These are phyloP conservation scores for Rhodotorula sphaerocarpa DNA, from an alignment of 768 basidiomycete species.

Conservation along the genomic window DNA sequence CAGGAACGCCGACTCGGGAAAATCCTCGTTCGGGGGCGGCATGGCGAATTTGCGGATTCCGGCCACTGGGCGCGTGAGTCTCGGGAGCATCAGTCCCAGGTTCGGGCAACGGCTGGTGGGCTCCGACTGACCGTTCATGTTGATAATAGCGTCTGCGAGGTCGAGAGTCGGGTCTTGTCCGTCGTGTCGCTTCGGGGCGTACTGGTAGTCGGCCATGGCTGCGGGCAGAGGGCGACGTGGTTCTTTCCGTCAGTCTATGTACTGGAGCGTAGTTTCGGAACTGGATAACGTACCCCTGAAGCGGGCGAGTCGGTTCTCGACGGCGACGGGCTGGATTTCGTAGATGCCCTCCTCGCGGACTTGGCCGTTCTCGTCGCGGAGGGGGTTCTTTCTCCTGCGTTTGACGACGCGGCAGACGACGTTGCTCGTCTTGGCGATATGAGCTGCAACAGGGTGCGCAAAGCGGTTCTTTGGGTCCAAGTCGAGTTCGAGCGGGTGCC, in stretches of 20 bases:
- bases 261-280: slow-evolving; percentile 37
- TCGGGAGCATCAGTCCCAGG: no score
- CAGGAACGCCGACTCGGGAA: slow-evolving; percentile 54
- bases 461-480: slow-evolving; percentile 65
- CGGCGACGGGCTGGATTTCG: slow-evolving; percentile 62
- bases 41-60: slow-evolving; percentile 63
- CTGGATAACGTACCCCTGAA: slow-evolving; percentile 65
- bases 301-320: slow-evolving; percentile 70
- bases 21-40: slow-evolving; percentile 61
- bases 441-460: slow-evolving; percentile 74
- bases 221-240: background rate
- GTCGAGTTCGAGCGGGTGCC: slow-evolving; percentile 59
- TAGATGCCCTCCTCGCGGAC: slow-evolving; percentile 52
- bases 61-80: slow-evolving; percentile 56
- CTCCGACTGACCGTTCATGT: slow-evolving; percentile 59
- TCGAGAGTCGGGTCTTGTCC: slow-evolving; percentile 56
- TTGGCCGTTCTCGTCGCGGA: slow-evolving; percentile 24
- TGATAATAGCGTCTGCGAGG: slow-evolving; percentile 64
- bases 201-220: slow-evolving; percentile 96
- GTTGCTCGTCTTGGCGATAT: slow-evolving; percentile 66
- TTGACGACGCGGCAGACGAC: slow-evolving; percentile 76
- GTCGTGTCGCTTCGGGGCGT: slow-evolving; percentile 56
- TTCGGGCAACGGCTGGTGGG: background rate
- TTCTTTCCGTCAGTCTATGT: background rate
- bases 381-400: slow-evolving; percentile 46